Conservation (phyloP, 805 yeast species). For the Cyberlindnera xishuangbannaensis region DNA sequence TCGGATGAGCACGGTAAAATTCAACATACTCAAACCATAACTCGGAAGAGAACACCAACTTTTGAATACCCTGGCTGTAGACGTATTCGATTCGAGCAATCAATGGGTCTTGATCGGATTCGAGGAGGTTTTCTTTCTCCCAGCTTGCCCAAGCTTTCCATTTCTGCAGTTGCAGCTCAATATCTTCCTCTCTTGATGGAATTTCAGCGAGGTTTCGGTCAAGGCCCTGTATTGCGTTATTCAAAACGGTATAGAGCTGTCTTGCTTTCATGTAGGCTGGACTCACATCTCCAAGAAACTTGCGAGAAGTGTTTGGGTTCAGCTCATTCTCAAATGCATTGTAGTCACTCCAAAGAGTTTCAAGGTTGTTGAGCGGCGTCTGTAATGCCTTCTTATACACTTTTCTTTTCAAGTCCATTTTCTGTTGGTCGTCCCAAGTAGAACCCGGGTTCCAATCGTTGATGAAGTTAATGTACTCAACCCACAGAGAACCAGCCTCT, state of each 20-base stretch:
- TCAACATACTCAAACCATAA: constrained; percentile 65
- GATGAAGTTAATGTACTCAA: constrained; percentile 73
- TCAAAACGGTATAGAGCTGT: constrained; percentile 67
- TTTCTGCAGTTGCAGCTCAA: constrained; percentile 35
- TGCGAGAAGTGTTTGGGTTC: constrained; percentile 73
- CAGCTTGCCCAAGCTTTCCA: constrained; percentile 79
- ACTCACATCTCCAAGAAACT: constrained; percentile 75
- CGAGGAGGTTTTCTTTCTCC: constrained; percentile 69
- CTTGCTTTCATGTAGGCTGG: constrained; percentile 85
- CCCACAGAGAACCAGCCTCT: constrained; percentile 68
- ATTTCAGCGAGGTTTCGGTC: constrained; percentile 31
- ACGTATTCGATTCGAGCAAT: constrained; percentile 60
- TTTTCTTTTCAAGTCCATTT: constrained; percentile 68
- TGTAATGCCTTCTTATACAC: constrained; percentile 62
- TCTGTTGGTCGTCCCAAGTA: constrained; percentile 81
- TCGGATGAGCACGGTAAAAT: constrained; percentile 24
- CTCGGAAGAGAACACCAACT: constrained; percentile 61
- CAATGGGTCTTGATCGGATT: constrained; percentile 43
- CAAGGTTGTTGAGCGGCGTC: constrained; percentile 75
- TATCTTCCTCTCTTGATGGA: constrained; percentile 22
- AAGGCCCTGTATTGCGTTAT: constrained; percentile 47
- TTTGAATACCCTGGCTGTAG: constrained; percentile 62
- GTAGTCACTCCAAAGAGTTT: constrained; percentile 74
- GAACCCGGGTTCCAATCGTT: constrained; percentile 72
- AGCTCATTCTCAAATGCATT: constrained; percentile 77